Conservation (phyloP, 2,329 filamentous ascomycete species). For the Dactylellina sp. region DNA sequence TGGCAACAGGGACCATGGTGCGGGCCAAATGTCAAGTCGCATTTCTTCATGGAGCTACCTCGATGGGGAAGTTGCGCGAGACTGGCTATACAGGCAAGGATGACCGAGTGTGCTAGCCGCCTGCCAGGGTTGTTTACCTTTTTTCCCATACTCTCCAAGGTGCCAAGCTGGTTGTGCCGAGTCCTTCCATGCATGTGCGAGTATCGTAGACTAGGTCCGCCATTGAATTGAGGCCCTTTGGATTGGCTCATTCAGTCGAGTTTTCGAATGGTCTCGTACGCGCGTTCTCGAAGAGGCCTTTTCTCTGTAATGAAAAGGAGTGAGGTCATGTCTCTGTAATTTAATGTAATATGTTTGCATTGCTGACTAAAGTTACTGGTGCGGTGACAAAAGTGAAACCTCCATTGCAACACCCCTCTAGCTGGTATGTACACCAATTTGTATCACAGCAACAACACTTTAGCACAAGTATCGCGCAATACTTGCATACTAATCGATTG, state of each 20-base stretch:
- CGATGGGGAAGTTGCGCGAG: slow-evolving; percentile 41
- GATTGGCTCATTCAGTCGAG: no score
- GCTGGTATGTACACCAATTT: background rate
- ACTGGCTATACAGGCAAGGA: slow-evolving; percentile 9
- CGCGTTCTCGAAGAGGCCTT: no score
- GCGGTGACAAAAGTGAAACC: slow-evolving; percentile 9
- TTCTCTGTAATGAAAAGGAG: no score
- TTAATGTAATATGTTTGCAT: no score
- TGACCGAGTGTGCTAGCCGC: slow-evolving; percentile 24
- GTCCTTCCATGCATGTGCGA: no score
- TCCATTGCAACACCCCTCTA: background rate
- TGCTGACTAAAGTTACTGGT: no score
- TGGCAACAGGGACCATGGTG: slow-evolving; percentile 9
- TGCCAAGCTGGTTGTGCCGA: no score
- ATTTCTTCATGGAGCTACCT: background rate
- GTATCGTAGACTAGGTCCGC: no score
- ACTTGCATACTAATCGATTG: slow-evolving; percentile 9
- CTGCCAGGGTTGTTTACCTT: background rate
- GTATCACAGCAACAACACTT: slow-evolving; percentile 15
- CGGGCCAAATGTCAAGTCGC: background rate
- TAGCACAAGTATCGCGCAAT: background rate
- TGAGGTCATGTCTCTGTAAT: no score
- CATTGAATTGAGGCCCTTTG: no score
- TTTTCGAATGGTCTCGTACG: slow-evolving; percentile 6
- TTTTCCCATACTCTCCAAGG: no score